Evolutionary conservation across 805 yeast genomes (phyloP).

Genomic region (Pichia sporocuriosa): DNA sequence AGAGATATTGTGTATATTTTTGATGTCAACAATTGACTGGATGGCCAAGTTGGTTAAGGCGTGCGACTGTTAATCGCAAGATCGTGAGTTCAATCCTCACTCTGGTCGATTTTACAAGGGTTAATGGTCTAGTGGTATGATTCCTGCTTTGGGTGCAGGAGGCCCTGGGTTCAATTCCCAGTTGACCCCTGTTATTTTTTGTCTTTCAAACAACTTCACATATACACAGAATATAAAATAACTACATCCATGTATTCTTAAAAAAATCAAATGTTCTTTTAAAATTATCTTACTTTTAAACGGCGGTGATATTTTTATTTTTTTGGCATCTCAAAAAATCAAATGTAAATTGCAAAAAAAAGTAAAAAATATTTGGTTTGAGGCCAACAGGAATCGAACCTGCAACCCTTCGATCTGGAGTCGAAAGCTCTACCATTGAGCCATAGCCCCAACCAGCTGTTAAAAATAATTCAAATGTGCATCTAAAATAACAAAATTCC

Average conservation of each 20-base stretch:
- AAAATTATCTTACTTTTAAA: too few relatives aligned
- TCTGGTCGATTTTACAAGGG: slow-evolving; percentile 37
- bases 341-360: not conserved
- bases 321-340: too few relatives aligned
- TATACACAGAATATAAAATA: too few relatives aligned
- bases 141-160: slow-evolving; percentile 50
- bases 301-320: too few relatives aligned
- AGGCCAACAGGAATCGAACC: slow-evolving; percentile 22
- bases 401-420: slow-evolving; percentile 40
- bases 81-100: slow-evolving; percentile 57
- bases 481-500: too few relatives aligned
- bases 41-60: slow-evolving; percentile 57
- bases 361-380: slow-evolving; percentile 8
- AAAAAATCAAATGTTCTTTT: too few relatives aligned
- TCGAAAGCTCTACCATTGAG: slow-evolving; percentile 79
- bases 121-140: slow-evolving; percentile 47
- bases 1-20: too few relatives aligned
- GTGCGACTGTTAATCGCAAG: slow-evolving; percentile 62
- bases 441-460: slow-evolving; percentile 59
- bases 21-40: slow-evolving; percentile 36
- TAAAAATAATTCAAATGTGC: too few relatives aligned
- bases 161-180: slow-evolving; percentile 51
- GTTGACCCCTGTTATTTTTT: slow-evolving; percentile 23
- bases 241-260: too few relatives aligned
- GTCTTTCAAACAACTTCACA: too few relatives aligned